Conservation (phyloP, 768 basidiomycete species). For the Epithele typhae region DNA sequence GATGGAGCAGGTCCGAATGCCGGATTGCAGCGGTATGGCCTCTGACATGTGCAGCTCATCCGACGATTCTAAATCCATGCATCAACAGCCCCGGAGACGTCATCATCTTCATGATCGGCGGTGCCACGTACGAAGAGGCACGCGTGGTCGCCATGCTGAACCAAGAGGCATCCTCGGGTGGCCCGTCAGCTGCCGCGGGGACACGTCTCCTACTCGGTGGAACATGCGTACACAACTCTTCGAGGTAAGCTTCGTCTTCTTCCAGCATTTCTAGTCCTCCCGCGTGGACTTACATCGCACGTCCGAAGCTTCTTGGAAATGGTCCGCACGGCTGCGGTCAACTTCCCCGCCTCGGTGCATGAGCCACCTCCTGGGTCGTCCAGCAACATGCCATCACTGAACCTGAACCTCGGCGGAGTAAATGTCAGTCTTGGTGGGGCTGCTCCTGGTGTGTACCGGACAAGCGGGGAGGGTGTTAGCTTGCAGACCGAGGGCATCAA, state of each 20-base stretch:
- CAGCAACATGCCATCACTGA: constrained; percentile 72
- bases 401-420: constrained; percentile 88
- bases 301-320: constrained; percentile 77
- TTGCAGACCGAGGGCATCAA: constrained; percentile 85
- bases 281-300: constrained; percentile 6
- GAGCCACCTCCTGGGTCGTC: constrained; percentile 75
- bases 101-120: constrained; percentile 95
- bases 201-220: constrained; percentile 86
- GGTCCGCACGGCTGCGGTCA: constrained; percentile 67
- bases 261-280: constrained; percentile 7
- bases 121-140: constrained; percentile 95
- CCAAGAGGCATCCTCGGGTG: constrained; percentile 58
- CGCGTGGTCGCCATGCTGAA: constrained; percentile 82
- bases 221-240: constrained; percentile 93
- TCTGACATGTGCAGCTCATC: no score
- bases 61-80: no score
- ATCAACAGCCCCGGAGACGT: constrained; percentile 55
- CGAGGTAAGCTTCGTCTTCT: constrained; percentile 50
- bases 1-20: constrained; percentile 68
- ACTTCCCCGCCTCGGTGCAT: constrained; percentile 61
- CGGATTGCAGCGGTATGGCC: constrained; percentile 61
- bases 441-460: constrained; percentile 80
- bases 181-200: constrained; percentile 45
- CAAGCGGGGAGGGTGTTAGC: constrained; percentile 60
- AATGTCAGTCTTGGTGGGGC: constrained; percentile 92